Conservation (phyloP, 2,329 filamentous ascomycete species). For the Rhynchosporium secalis region DNA sequence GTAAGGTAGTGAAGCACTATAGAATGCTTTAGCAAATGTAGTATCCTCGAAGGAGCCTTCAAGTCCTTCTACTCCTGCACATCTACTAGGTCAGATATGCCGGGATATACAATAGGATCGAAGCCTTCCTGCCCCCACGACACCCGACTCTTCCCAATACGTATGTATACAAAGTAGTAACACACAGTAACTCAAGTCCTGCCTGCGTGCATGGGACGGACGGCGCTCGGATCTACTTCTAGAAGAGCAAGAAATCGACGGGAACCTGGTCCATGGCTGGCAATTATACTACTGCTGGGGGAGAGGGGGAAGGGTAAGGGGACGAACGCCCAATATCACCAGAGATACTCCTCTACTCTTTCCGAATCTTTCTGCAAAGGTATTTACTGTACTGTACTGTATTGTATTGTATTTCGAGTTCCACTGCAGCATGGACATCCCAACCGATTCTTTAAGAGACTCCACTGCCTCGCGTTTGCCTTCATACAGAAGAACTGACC, state of each 20-base stretch:
- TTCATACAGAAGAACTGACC: conserved; percentile 3
- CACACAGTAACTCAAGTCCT: neutral
- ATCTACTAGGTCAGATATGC: neutral
- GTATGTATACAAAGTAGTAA: neutral
- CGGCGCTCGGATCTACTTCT: conserved; percentile 3
- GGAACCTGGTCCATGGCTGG: conserved; percentile 6
- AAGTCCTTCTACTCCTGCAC: conserved; percentile 1
- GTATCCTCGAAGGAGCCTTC: neutral
- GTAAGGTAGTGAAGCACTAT: conserved; percentile 1
- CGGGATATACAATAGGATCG: conserved; percentile 9
- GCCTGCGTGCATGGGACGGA: conserved; percentile 5
- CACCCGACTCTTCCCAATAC: neutral
- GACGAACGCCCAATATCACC: conserved; percentile 5
- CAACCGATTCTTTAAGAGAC: conserved; percentile 3
- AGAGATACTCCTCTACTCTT: conserved; percentile 8
- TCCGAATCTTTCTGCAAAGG: conserved; percentile 6
- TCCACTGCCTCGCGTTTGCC: conserved; percentile 7
- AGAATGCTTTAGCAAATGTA: conserved; percentile 2
- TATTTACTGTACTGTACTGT: neutral
- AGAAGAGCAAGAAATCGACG: neutral
- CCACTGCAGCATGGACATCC: conserved; percentile 5
- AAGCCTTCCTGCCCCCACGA: neutral
- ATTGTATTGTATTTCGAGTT: no score
- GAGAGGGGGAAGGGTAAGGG: neutral
- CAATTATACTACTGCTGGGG: neutral